Conservation (phyloP, 305 asterid species). For the Solanum hybrid region DNA sequence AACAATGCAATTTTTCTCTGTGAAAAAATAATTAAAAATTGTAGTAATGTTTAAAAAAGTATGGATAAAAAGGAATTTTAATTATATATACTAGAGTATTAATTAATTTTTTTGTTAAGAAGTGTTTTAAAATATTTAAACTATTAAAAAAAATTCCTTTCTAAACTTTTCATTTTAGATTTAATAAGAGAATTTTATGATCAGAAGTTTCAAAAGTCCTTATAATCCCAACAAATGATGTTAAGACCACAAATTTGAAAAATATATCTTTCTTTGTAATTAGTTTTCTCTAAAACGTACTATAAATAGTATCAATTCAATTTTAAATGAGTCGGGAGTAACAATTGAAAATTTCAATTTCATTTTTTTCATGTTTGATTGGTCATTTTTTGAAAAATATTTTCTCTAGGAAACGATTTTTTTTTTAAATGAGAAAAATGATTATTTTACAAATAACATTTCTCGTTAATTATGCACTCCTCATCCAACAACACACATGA, state of each 20-base stretch:
- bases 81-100: background rate
- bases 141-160: background rate
- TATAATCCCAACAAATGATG: background rate
- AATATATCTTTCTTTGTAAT: background rate
- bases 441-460: background rate
- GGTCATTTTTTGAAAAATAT: background rate
- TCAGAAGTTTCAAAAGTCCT: background rate
- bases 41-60: background rate
- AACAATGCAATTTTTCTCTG: background rate
- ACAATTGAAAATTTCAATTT: background rate
- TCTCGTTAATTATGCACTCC: background rate
- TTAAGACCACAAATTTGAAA: background rate
- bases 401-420: accelerated
- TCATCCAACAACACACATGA: background rate
- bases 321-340: background rate
- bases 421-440: background rate
- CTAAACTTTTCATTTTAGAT: background rate
- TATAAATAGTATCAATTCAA: background rate
- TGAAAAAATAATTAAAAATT: background rate
- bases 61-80: background rate
- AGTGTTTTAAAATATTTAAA: background rate
- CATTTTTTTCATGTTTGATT: background rate
- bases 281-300: background rate
- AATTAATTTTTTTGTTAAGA: background rate
- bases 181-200: background rate